phyloP scores from a whole-genome alignment of 345 rosid species.

The Corchorus olitorius region DNA sequence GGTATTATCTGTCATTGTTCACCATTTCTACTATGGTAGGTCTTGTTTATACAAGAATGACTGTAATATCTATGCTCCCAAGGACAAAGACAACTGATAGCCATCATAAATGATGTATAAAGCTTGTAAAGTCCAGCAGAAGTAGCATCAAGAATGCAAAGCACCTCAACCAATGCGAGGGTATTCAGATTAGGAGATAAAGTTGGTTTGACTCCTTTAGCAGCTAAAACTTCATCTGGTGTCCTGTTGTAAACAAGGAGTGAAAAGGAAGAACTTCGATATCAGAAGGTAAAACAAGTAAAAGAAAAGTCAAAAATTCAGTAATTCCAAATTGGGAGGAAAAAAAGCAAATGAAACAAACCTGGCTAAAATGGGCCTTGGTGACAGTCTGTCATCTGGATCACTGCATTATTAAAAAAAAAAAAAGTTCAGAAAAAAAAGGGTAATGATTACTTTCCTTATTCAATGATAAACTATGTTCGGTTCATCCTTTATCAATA shows the following conservation, averaged over 20 bases:
- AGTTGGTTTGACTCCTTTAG: conserved; percentile 95
- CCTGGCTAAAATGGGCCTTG: conserved; percentile 95
- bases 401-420: conserved; percentile 48
- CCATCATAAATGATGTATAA: not conserved
- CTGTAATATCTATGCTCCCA: not conserved
- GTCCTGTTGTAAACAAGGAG: conserved; percentile 46
- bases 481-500: conserved; percentile 1
- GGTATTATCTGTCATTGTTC: not conserved
- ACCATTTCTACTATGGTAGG: not conserved
- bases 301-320: conserved; percentile 14
- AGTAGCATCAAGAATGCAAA: conserved; percentile 18
- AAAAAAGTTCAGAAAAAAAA: conserved; percentile 6
- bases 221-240: conserved; percentile 95
- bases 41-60: not conserved
- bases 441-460: not conserved
- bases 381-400: conserved; percentile 86
- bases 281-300: conserved; percentile 7
- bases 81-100: not conserved
- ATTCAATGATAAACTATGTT: not conserved
- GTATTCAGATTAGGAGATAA: conserved; percentile 91
- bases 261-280: conserved; percentile 1
- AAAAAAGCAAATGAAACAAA: conserved; percentile 28
- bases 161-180: conserved; percentile 86
- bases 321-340: not conserved
- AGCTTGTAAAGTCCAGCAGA: not conserved